Evolutionary conservation across 2,329 filamentous ascomycete genomes (phyloP), one percentile per base, ranked within the genome.

Genomic region (Alternaria gansuensis): DNA sequence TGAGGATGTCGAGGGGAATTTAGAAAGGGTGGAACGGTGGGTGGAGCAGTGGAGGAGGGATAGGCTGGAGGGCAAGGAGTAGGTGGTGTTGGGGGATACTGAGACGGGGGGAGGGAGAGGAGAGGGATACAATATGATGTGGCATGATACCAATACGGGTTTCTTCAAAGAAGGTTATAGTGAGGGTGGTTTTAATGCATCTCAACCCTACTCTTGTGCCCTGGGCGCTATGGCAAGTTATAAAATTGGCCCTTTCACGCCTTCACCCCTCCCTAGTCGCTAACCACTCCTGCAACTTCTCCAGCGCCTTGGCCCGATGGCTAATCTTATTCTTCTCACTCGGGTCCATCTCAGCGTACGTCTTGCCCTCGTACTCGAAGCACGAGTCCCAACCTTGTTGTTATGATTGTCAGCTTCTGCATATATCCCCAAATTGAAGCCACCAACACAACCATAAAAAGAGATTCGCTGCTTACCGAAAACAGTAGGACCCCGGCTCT

Each of bases 341-440:
- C 78, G 90, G 93, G 51, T 92, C 90, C 95, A 99, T 99, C 81
- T 99, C 95, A 28, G 95, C 95, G 76, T 96, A 89, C 81, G 95
- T 99, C 79, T 71, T 60, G 40, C 93, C 93, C 65, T 96, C 85
- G 68, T 96, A 94, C 80, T 99, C 95, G 71, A 99, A 99, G 65
- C 96, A 90, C 2, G 95, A 88, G 77, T 99, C 95, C 95, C 95
- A 99, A 44, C 94, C 93, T 96, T 1, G 2, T 26, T 54, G 36
- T 0, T 31, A 9, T 4, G 10, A 10, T 45, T 26, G 34, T 66
- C 34, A 65, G 59, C 51, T 29, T 29, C 11, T 8, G 5, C n/a
- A 23, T 5, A 17, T 6, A 33, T 37, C 23, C 21, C 34, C 9
- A 13, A n/a, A n/a, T n/a, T n/a, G n/a, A n/a, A n/a, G n/a, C n/a